Evolutionary conservation across 2,329 filamentous ascomycete species (phyloP).

Genomic region (Rhinocladiella similis): DNA sequence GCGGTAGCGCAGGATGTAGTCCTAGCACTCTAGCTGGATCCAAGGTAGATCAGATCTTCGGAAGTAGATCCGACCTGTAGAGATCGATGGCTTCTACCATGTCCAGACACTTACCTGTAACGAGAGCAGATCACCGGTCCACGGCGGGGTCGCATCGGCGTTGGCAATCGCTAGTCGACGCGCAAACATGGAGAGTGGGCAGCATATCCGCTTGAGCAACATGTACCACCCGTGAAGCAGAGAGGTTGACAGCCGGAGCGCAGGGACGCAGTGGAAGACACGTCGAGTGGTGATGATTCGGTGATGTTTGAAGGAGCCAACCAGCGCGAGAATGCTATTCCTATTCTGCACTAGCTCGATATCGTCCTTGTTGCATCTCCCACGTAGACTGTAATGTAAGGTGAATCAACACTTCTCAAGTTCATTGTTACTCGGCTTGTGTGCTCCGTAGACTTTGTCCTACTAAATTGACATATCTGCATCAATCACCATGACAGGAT

Average conservation of each 20-base stretch:
- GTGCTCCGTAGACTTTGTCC: no score
- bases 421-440: neutral
- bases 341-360: neutral
- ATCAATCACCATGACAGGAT: neutral
- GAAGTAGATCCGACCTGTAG: neutral
- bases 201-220: no score
- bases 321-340: neutral
- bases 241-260: neutral
- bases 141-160: no score
- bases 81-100: neutral
- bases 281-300: constrained; percentile 5
- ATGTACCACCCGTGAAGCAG: neutral
- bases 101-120: neutral
- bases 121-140: no score
- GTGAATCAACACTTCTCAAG: no score
- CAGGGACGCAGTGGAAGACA: neutral
- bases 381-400: no score
- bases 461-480: neutral
- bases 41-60: neutral
- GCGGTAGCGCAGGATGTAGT: neutral
- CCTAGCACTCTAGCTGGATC: neutral
- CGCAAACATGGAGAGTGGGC: no score
- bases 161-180: no score
- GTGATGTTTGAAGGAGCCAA: constrained; percentile 13
- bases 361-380: neutral